Percentiles rank a stretch among this genome's conserved stretches.
Conservation (phyloP, 306 rosid genomes). For the Inga oerstediana region DNA sequence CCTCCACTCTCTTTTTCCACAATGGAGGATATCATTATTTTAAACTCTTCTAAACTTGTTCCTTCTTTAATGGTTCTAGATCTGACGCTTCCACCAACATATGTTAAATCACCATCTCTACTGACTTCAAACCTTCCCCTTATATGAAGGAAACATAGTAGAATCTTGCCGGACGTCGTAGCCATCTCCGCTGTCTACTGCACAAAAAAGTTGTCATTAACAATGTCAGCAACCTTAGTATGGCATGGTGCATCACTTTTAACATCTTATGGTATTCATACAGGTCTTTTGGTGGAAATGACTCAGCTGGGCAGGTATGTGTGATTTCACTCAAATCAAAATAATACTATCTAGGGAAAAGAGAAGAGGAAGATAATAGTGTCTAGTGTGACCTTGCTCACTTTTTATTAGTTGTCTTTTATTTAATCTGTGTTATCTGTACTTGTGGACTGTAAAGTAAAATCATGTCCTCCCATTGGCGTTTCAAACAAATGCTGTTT, state of each 20-base stretch:
- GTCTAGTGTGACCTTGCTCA: background rate
- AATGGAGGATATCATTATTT: too few species aligned
- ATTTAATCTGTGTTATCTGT: background rate
- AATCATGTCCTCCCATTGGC: conserved; percentile 15
- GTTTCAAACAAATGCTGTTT: background rate
- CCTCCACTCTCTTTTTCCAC: too few species aligned
- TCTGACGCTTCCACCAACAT: too few species aligned
- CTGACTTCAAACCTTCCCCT: too few species aligned
- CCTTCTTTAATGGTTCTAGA: too few species aligned
- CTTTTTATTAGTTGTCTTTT: conserved; percentile 8
- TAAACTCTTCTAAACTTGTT: too few species aligned
- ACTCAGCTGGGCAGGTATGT: conserved; percentile 75
- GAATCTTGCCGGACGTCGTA: too few species aligned
- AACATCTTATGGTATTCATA: conserved; percentile 39
- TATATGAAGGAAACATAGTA: too few species aligned
- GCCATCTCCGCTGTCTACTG: too few species aligned
- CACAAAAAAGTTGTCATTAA: too few species aligned
- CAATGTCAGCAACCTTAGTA: too few species aligned
- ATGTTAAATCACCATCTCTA: too few species aligned
- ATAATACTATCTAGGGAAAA: conserved; percentile 17
- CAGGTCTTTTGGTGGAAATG: conserved; percentile 77
- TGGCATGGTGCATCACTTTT: conserved; percentile 29
- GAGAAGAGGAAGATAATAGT: conserved; percentile 15
- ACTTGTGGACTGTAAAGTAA: conserved; percentile 9
- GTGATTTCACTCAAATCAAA: conserved; percentile 30